A percentile compares a stretch with the other conserved stretches of the same genome.
These are phyloP conservation scores for Lodderomyces theae DNA, from an alignment of 1,139 yeast species.

Conservation along the genomic window DNA sequence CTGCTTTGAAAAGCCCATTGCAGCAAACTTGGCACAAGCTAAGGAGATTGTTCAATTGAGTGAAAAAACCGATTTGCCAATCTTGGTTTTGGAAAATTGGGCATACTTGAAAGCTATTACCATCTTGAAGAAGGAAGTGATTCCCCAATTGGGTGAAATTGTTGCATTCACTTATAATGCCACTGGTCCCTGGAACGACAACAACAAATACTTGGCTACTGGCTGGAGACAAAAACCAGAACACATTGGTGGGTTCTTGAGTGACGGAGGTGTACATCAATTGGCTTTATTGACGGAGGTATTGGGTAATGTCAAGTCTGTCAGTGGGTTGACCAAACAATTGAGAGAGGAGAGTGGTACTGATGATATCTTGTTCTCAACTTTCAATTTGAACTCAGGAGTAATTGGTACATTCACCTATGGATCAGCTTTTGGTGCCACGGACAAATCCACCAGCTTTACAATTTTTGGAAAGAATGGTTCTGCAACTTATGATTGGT, in stretches of 20 bases:
- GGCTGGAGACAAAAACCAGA: constrained; percentile 87
- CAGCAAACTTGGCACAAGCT: constrained; percentile 80
- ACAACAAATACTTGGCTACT: constrained; percentile 65
- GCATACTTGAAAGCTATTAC: constrained; percentile 59
- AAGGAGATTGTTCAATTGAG: constrained; percentile 69
- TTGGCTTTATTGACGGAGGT: constrained; percentile 79
- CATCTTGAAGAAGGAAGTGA: constrained; percentile 47
- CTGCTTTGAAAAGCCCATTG: constrained; percentile 85
- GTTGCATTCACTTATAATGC: constrained; percentile 75
- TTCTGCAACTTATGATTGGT: constrained; percentile 61
- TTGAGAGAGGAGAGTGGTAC: constrained; percentile 73
- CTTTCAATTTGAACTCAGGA: constrained; percentile 59
- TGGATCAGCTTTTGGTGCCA: constrained; percentile 87
- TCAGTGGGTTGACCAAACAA: constrained; percentile 74
- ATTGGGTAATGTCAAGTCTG: constrained; percentile 68
- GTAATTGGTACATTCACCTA: constrained; percentile 85
- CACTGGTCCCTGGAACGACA: constrained; percentile 72
- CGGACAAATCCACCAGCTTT: constrained; percentile 64
- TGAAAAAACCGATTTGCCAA: constrained; percentile 58
- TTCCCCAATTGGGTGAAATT: constrained; percentile 72
- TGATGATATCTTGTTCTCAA: constrained; percentile 74
- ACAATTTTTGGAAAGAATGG: constrained; percentile 79
- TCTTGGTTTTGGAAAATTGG: constrained; percentile 84
- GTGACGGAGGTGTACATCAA: constrained; percentile 97
- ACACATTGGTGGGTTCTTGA: constrained; percentile 85